phyloP scores from a whole-genome alignment of 2,329 filamentous ascomycete species.

The Fusarium phyllophilum region DNA sequence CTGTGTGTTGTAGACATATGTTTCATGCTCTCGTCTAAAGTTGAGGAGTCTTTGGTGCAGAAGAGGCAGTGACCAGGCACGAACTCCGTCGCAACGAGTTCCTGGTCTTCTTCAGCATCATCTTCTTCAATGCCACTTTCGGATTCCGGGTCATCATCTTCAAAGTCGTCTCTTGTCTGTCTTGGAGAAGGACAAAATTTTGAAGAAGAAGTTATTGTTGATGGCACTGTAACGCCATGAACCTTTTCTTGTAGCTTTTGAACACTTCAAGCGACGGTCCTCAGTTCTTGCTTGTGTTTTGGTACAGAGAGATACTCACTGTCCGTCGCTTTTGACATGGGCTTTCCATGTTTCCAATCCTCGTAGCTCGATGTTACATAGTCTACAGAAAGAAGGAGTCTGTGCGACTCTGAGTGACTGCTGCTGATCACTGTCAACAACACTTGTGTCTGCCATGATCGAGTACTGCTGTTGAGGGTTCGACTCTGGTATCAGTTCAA shows the following conservation, averaged over 20 bases:
- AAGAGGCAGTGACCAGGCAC: background rate
- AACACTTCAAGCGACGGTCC: background rate
- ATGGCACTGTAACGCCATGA: background rate
- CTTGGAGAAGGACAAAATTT: fast-evolving
- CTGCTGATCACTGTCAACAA: background rate
- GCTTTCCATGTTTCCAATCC: background rate
- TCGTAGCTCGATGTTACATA: background rate
- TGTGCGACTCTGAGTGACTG: background rate
- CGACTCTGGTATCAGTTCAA: too few species aligned
- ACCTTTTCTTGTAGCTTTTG: background rate
- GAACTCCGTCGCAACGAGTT: background rate
- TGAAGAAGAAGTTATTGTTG: background rate
- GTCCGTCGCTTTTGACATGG: background rate
- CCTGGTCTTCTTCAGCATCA: background rate
- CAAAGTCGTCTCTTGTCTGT: fast-evolving
- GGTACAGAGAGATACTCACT: background rate
- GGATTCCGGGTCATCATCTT: fast-evolving
- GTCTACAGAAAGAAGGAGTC: background rate
- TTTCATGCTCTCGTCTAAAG: slow-evolving; percentile 48
- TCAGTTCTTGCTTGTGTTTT: fast-evolving
- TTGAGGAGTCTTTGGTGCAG: background rate
- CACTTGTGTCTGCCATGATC: background rate
- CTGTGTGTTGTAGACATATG: slow-evolving; percentile 63
- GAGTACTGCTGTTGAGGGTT: too few species aligned
- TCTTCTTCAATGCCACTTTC: background rate